phyloP scores from a whole-genome alignment of 331 rosid species.

The Pyrus hybrid region DNA sequence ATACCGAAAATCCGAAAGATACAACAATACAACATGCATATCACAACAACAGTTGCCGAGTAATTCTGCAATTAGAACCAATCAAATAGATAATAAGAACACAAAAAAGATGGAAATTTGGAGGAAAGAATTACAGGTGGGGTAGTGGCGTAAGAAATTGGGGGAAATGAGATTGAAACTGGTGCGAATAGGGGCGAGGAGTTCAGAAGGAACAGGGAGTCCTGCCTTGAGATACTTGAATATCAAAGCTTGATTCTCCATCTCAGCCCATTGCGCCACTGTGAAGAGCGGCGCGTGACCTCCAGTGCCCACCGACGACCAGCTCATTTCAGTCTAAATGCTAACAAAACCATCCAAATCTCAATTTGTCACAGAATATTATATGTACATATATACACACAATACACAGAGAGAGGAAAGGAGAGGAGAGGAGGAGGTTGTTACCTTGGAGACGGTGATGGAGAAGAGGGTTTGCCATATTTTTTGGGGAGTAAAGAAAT shows the following conservation, averaged over 20 bases:
- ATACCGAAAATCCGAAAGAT: not conserved
- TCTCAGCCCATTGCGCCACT: constrained; percentile 64
- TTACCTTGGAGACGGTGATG: constrained; percentile 31
- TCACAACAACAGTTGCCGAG: not conserved
- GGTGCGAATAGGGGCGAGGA: constrained; percentile 46
- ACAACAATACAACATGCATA: not conserved
- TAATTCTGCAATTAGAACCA: not conserved
- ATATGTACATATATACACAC: not conserved
- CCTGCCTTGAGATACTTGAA: constrained; percentile 64
- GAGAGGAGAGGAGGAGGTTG: constrained; percentile 18
- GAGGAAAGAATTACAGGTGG: constrained; percentile 13
- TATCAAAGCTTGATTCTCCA: constrained; percentile 63
- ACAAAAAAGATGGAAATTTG: too few species aligned
- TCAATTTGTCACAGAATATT: not conserved
- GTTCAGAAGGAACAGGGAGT: constrained; percentile 56
- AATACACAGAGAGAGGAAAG: not conserved
- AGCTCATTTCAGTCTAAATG: constrained; percentile 31
- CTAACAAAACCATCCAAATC: constrained; percentile 6
- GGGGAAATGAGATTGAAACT: constrained; percentile 48
- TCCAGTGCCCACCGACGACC: not conserved
- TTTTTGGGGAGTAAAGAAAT: too few species aligned
- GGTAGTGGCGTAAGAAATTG: constrained; percentile 22
- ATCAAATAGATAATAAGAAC: not conserved
- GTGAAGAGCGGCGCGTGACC: constrained; percentile 42
- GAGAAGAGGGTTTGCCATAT: constrained; percentile 19